Evolutionary conservation across 441 rosid species (phyloP), one percentile per base, ranked within the genome.

Genomic region (Aleurites moluccanus): DNA sequence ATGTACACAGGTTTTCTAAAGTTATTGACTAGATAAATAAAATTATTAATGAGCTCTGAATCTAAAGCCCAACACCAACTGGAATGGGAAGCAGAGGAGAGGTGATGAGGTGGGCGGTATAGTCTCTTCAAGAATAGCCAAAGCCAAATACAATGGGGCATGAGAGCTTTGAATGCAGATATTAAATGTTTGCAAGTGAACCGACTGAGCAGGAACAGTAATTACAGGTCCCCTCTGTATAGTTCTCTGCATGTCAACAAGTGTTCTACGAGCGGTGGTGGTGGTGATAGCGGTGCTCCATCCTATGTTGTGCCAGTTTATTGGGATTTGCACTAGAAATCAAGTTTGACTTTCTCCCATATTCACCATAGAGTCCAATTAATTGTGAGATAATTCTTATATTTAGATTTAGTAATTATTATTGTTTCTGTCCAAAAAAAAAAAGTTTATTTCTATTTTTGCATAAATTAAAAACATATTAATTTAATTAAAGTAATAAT

Each of bases 101-200:
- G 52, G 67, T 1, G 55, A 10, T 1, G 21, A 25, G 72, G 61
- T n/a, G 25, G 47, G 62, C 38, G 15, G 13, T 16, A 6, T 15
- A 30, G 49, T 49, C 25, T 40, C 50, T 59, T 57, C 11, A 27
- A 21, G 49, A 30, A 60, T 16, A 3, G 30, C 6, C 38, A 13
- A 40, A 27, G 21, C 52, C n/a, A 10, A 69, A n/a, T 47, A 7
- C 44, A 21, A 50, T 50, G 55, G 9, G 40, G 6, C 33, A 38
- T 55, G 55, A 13, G 63, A 75, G 79, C 77, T 50, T 52, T 80
- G 14, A 80, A 61, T 79, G 82, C 62, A 10, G 27, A 18, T n/a
- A 67, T 67, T 44, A 75, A 80, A 49, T 59, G 76, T 53, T 6
- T 9, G 56, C 27, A 38, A 2, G 6, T 71, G 66, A 56, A 71